Base-by-base conservation (phyloP, 2,329 filamentous ascomycete genomes). In the Claviceps sp. region DNA sequence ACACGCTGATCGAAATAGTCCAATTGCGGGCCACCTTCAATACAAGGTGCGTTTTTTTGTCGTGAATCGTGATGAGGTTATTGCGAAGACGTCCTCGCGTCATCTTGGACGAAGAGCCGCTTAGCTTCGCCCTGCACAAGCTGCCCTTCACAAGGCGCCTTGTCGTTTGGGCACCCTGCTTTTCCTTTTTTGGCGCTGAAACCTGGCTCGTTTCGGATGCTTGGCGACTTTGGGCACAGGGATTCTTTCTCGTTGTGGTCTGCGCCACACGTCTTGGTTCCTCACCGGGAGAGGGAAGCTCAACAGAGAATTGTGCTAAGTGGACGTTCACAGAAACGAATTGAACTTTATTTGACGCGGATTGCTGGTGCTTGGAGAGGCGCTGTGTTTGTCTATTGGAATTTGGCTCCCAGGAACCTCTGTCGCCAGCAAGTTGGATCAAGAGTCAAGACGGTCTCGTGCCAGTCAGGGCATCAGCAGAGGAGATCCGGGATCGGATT, bases 211-310 rank as follows among this genome's bases (percentile, higher is more conserved):
- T 49, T 49, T 45, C 41, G 50, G 50, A 2, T 22, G 46, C 44
- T 34, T 34, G 30, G 30, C 30, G 6, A 24, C 17, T 37, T 39
- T 16, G n/a, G 19, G 14, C 34, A 22, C 34, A 39, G 26, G 41
- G 30, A 38, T 50, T 26, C 13, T 26, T 51, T 37, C 22, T 40
- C 39, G 16, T 38, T 39, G 17, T 50, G 7, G 43, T 26, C 41
- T 37, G 50, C 46, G 53, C 47, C 53, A 54, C 53, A 50, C 34
- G 24, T n/a, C 46, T 37, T 47, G 46, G 43, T 50, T 47, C 43
- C 37, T 49, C 37, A 45, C 24, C 13, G 14, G 37, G 37, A 40
- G 24, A 14, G 37, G 14, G 43, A 19, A 30, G 24, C 46, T 45
- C 52, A 38, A n/a, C 19, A 10, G 16, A 38, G 42, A 50, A 4